Conservation (phyloP, 345 rosid species). For the Populus ilicifolia region DNA sequence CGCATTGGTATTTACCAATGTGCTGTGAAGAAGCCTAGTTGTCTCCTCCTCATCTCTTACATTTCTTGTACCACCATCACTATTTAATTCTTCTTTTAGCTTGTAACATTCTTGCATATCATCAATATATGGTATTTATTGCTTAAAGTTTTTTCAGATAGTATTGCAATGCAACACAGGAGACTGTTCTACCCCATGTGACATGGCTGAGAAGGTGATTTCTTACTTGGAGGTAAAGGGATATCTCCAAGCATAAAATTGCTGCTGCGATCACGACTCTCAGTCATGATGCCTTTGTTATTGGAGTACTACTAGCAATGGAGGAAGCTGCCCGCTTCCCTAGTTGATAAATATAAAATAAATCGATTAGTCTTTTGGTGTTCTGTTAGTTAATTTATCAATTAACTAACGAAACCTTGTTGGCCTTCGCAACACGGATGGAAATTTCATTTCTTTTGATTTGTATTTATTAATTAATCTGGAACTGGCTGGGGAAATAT, state of each 20-base stretch:
- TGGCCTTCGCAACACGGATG: neutral
- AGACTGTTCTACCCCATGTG: conserved; percentile 14
- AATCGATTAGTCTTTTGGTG: neutral
- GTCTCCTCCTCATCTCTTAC: neutral
- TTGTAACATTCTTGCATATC: neutral
- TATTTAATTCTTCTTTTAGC: neutral
- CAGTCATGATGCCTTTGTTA: neutral
- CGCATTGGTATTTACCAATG: neutral
- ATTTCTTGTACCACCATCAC: neutral
- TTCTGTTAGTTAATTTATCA: neutral
- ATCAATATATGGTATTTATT: neutral
- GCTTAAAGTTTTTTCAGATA: conserved; percentile 7
- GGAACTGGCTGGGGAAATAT: neutral
- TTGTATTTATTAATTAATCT: neutral
- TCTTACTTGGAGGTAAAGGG: conserved; percentile 23
- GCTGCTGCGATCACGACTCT: neutral
- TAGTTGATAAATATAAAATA: neutral
- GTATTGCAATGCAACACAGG: conserved; percentile 10
- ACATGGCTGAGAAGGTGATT: conserved; percentile 23
- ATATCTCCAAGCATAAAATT: conserved; percentile 17
- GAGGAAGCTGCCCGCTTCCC: neutral
- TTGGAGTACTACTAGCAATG: neutral
- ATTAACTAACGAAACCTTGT: neutral
- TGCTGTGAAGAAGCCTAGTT: neutral
- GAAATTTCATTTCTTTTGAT: neutral